Percentiles rank a stretch among this genome's conserved stretches.
phyloP scores from a whole-genome alignment of 129 eudicot species.

The Deinandra increscens region DNA sequence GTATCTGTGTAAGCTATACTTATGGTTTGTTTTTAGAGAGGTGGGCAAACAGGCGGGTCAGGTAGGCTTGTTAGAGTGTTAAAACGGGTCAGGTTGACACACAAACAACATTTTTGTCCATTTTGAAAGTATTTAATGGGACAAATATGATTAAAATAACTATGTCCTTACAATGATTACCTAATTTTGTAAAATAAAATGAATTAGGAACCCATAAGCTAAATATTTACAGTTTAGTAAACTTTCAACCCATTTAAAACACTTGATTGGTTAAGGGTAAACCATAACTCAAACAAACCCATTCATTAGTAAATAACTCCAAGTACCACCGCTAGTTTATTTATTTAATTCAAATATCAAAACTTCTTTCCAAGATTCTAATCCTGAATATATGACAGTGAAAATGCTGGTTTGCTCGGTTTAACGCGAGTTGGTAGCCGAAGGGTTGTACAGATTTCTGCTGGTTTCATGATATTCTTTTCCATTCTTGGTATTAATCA shows the following conservation, averaged over 20 bases:
- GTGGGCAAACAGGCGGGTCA: neutral
- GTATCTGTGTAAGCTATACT: slow-evolving; percentile 73
- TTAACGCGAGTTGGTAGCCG: slow-evolving; percentile 96
- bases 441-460: slow-evolving; percentile 91
- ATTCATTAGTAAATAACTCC: neutral
- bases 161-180: neutral
- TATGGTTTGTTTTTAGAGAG: neutral
- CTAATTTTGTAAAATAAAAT: neutral
- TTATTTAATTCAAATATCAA: neutral
- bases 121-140: neutral
- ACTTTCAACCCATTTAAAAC: no score
- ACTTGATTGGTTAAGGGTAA: neutral
- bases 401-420: slow-evolving; percentile 94
- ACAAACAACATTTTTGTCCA: neutral
- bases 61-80: neutral
- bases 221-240: no score
- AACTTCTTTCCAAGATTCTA: slow-evolving; percentile 7
- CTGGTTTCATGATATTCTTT: slow-evolving; percentile 98
- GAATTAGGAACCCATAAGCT: no score
- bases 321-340: neutral
- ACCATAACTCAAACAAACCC: neutral
- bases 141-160: neutral
- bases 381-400: slow-evolving; percentile 44
- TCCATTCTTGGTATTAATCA: slow-evolving; percentile 69
- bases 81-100: neutral